These are phyloP conservation scores for Lipomyces sp. DNA, from an alignment of 805 yeast species.

Conservation along the genomic window DNA sequence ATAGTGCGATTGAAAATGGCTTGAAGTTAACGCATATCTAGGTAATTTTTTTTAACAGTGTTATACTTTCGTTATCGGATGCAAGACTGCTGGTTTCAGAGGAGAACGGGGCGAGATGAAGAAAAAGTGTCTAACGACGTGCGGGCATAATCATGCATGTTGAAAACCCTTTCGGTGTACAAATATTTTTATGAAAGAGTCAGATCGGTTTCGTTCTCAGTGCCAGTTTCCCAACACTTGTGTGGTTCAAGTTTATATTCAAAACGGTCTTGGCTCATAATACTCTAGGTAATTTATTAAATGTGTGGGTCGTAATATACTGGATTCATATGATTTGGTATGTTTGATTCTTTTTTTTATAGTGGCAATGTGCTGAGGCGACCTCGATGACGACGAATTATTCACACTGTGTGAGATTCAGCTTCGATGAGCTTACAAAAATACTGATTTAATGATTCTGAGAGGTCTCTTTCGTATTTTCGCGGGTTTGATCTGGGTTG, in stretches of 20 bases:
- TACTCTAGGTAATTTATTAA: background rate
- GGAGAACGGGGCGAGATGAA: slow-evolving; percentile 22
- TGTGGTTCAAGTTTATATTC: background rate
- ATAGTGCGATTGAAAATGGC: background rate
- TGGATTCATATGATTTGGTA: background rate
- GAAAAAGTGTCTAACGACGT: slow-evolving; percentile 33
- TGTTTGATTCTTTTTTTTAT: background rate
- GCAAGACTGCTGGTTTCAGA: background rate
- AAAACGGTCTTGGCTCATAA: background rate
- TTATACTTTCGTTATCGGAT: background rate
- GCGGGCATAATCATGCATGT: slow-evolving; percentile 32
- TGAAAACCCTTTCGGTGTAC: slow-evolving; percentile 36
- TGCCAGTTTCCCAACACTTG: background rate
- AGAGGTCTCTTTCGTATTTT: slow-evolving; percentile 12
- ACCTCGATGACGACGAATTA: slow-evolving; percentile 30
- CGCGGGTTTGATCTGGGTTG: background rate
- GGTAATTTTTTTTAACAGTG: background rate
- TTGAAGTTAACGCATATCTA: background rate
- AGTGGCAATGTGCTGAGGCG: background rate
- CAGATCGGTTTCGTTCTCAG: slow-evolving; percentile 21
- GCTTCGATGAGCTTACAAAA: slow-evolving; percentile 26
- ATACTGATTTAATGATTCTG: slow-evolving; percentile 38
- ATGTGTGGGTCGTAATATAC: background rate
- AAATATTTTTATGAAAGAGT: slow-evolving; percentile 28
- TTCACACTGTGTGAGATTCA: slow-evolving; percentile 36